Evolutionary conservation across 2,329 filamentous ascomycete species (phyloP).

Genomic region (Neofusicoccum laricinum): DNA sequence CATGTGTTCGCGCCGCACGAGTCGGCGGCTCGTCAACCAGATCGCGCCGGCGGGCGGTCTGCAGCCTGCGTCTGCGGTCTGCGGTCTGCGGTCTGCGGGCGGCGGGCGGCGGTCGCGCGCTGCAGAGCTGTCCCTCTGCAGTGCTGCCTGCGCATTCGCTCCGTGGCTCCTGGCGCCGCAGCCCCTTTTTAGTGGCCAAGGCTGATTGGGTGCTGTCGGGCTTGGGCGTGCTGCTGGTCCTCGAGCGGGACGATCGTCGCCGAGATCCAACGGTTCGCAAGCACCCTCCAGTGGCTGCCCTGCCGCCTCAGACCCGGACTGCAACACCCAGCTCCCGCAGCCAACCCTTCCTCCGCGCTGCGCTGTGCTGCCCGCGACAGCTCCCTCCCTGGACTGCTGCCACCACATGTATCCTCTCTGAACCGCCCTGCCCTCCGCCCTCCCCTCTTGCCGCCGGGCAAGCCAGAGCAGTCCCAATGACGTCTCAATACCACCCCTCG

Average conservation of each 20-base stretch:
- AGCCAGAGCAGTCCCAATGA: conserved; percentile 26
- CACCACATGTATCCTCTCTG: conserved; percentile 10
- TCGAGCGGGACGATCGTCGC: conserved; percentile 12
- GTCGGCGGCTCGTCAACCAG: neutral
- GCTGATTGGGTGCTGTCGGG: conserved; percentile 9
- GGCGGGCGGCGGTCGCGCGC: too few species aligned
- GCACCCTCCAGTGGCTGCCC: neutral
- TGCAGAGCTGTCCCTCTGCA: too few species aligned
- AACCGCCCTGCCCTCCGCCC: conserved; percentile 14
- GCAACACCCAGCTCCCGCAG: conserved; percentile 9
- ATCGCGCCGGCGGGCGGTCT: conserved; percentile 7
- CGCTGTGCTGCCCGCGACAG: conserved; percentile 1
- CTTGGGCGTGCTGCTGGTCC: conserved; percentile 11
- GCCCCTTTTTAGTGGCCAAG: conserved; percentile 10
- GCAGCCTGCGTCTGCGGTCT: neutral
- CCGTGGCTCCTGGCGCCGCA: conserved; percentile 5
- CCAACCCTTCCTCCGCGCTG: conserved; percentile 4
- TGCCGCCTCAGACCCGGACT: conserved; percentile 6
- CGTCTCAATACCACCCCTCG: conserved; percentile 37
- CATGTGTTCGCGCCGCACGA: neutral
- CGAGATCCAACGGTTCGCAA: conserved; percentile 7
- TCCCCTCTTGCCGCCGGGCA: conserved; percentile 15
- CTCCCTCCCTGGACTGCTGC: neutral
- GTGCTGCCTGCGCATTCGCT: neutral
- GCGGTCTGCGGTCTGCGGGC: neutral